Percentiles rank a stretch among this genome's conserved stretches.
These are phyloP conservation scores for Borovskyia barvae DNA, from an alignment of 208 protist species.

Conservation along the genomic window DNA sequence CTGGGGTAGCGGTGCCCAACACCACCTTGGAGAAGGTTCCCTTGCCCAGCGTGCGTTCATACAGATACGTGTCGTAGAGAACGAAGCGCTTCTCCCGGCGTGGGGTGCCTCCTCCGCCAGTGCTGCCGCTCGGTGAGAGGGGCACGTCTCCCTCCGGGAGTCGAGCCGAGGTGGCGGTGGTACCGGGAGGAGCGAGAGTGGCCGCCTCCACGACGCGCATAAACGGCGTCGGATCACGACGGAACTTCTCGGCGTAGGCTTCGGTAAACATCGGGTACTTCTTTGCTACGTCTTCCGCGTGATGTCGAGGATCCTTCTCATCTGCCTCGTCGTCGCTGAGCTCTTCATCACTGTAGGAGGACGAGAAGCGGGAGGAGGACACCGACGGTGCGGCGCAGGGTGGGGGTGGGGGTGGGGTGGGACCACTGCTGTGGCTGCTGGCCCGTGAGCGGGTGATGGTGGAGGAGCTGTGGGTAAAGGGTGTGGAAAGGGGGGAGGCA, in stretches of 20 bases:
- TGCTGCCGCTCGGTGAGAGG: background rate
- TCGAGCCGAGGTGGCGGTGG: background rate
- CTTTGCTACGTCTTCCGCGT: conserved; percentile 39
- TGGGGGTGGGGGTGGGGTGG: conserved; percentile 11
- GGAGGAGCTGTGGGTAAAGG: conserved; percentile 21
- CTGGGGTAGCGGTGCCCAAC: conserved; percentile 27
- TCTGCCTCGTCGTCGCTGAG: conserved; percentile 25
- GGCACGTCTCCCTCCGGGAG: conserved; percentile 5
- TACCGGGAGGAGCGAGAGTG: background rate
- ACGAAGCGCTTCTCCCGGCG: conserved; percentile 30
- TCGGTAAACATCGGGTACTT: conserved; percentile 63
- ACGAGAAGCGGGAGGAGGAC: conserved; percentile 14
- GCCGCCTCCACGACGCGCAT: conserved; percentile 27
- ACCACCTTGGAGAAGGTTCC: conserved; percentile 86
- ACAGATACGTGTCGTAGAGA: conserved; percentile 69
- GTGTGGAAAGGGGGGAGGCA: conserved; percentile 11
- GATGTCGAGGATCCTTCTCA: conserved; percentile 28
- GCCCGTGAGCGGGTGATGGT: conserved; percentile 19
- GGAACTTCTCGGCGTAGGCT: conserved; percentile 49
- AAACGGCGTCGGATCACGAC: conserved; percentile 46
- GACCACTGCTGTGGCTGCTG: conserved; percentile 26
- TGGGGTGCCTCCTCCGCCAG: background rate
- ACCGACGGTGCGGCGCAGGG: conserved; percentile 5
- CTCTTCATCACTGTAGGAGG: conserved; percentile 18
- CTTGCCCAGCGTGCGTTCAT: conserved; percentile 60